phyloP scores from a whole-genome alignment of 2,329 filamentous ascomycete genomes.

The Neofusicoccum laricinum region DNA sequence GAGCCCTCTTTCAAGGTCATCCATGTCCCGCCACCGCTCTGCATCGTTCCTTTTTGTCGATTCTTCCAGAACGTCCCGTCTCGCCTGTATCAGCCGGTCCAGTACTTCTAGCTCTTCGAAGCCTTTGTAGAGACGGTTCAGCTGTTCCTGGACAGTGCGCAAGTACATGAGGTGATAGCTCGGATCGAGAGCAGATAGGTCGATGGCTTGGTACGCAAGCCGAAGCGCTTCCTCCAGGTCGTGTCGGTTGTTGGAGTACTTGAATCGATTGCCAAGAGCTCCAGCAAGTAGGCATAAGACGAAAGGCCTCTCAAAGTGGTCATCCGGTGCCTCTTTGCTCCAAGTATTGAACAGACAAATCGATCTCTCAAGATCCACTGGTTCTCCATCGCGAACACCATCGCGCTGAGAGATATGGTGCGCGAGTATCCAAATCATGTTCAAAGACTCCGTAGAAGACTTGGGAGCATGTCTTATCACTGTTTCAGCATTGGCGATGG shows the following conservation, averaged over 20 bases:
- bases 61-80: background rate
- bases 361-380: background rate
- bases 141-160: background rate
- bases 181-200: background rate
- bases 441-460: too few relatives aligned
- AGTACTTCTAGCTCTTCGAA: background rate
- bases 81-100: background rate
- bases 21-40: background rate
- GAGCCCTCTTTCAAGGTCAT: background rate
- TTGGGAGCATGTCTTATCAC: too few relatives aligned
- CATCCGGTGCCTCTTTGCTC: background rate
- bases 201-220: background rate
- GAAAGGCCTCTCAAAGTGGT: background rate
- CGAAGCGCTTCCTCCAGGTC: slow-evolving; percentile 10
- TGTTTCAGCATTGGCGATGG: too few relatives aligned
- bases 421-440: too few relatives aligned
- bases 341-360: background rate
- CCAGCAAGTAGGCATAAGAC: background rate
- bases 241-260: background rate
- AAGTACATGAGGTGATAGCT: background rate
- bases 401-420: too few relatives aligned
- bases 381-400: too few relatives aligned
- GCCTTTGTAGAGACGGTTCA: background rate
- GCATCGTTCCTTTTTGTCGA: background rate
- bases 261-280: background rate